These are phyloP conservation scores for Cucumis melo DNA, from an alignment of 306 rosid species.

Conservation along the genomic window DNA sequence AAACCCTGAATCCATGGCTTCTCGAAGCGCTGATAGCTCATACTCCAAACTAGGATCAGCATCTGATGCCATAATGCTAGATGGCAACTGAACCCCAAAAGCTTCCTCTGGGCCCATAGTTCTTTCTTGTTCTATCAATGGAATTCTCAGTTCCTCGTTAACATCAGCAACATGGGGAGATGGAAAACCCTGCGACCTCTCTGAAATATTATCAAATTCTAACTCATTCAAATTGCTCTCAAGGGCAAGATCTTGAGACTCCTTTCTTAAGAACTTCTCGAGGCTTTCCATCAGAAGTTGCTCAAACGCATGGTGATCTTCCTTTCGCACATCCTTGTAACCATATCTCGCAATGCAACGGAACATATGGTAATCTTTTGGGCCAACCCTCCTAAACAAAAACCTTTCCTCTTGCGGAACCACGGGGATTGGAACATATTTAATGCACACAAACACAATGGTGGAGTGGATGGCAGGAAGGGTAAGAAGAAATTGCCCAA, in stretches of 20 bases:
- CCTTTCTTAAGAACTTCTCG: slow-evolving; percentile 74
- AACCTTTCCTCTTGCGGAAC: slow-evolving; percentile 95
- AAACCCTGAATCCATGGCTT: slow-evolving; percentile 86
- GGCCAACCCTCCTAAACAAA: slow-evolving; percentile 81
- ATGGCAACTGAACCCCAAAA: slow-evolving; percentile 23
- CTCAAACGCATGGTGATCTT: slow-evolving; percentile 90
- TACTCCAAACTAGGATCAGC: slow-evolving; percentile 78
- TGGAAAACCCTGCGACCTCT: slow-evolving; percentile 26
- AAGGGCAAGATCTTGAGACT: slow-evolving; percentile 66
- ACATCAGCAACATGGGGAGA: slow-evolving; percentile 18
- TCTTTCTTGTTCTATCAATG: slow-evolving; percentile 32
- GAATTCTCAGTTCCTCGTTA: slow-evolving; percentile 47
- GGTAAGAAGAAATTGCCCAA: slow-evolving; percentile 71
- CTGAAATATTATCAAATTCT: slow-evolving; percentile 29
- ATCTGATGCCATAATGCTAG: slow-evolving; percentile 48
- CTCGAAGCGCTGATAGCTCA: slow-evolving; percentile 78
- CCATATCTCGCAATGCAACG: slow-evolving; percentile 90
- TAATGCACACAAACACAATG: slow-evolving; percentile 78
- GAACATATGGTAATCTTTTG: slow-evolving; percentile 88
- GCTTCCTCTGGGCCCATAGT: slow-evolving; percentile 27
- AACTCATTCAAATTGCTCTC: slow-evolving; percentile 32
- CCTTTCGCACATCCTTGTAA: slow-evolving; percentile 79
- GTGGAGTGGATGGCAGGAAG: slow-evolving; percentile 92
- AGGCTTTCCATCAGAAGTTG: slow-evolving; percentile 83
- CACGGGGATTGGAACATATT: slow-evolving; percentile 83